Evolutionary conservation across 495 filamentous ascomycete species (phyloP), one percentile per base, ranked within the genome.

Genomic region (Penicillium chermesinum): DNA sequence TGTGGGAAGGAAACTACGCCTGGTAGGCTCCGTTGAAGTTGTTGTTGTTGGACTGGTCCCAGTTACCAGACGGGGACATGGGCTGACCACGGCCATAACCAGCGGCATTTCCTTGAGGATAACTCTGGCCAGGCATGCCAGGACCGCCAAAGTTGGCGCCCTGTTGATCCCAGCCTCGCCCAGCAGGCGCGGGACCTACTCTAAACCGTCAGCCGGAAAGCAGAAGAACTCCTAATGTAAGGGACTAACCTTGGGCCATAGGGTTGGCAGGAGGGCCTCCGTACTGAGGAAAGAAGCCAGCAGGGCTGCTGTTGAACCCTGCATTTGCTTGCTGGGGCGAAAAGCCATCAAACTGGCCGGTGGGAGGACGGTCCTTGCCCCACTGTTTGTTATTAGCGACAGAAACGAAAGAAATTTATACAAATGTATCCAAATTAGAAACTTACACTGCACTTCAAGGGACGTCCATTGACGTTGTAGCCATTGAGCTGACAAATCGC

Each of bases 301-400:
- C 81, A 7, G 88, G 88, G 54, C 84, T 87, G 58, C 83, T 81
- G 42, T 50, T 85, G 84, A 73, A 82, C 77, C 60, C 70, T 59
- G 76, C 81, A 74, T 50, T 82, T 39, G 50, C 69, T 59, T 68
- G 71, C 56, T 62, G 88, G 51, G 87, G 82, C 52, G 89, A 89
- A 66, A 88, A 91, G 49, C 83, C 88, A 52, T 89, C 84, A 55
- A 86, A 83, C 59, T 91, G 81, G 44, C 85, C 85, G 53, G 83
- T 89, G 14, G 94, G 91, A 30, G 89, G 89, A 65, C 94, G 93
- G 71, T 98, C 93, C 73, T 98, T 98, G 68, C 93, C 93, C 93
- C 93, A 98, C 91, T 97, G 61, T 41, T 32, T 44, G 49, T 4
- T 16, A 52, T 74, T 54, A 72, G 64, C 45, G 45, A 58, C 54